Evolutionary conservation across 2,329 filamentous ascomycete genomes (phyloP), one percentile per base, ranked within the genome.

Genomic region (Colletotrichum simmondsii): DNA sequence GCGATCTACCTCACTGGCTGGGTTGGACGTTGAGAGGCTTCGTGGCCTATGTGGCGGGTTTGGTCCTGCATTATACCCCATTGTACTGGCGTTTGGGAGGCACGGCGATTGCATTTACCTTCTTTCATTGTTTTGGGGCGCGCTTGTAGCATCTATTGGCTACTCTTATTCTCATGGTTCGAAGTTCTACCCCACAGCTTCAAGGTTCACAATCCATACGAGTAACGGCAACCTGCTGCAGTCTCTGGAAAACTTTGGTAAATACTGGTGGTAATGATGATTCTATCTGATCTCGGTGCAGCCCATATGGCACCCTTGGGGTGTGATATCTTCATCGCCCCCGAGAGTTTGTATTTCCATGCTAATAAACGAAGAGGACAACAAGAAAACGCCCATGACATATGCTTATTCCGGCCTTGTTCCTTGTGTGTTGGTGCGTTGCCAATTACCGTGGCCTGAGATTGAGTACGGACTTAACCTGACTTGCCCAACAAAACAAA

Each of bases 321-420:
- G 66, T 28, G 53, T 52, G 54, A 60, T 35, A 59, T 24, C 30
- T 32, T 59, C 57, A 53, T 35, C 46, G 46, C 56, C 66, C 71
- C 60, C 22, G 32, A 35, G 61, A 56, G 49, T 19, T 28, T 57
- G 49, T 19, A 42, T 57, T 65, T 61, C 60, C 66, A 65, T 65
- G 66, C 66, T 65, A 37, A 65, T 22, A 65, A 56, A 49, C 8
- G 19, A 46, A n/a, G 19, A 49, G 37, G 7, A 49, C 19, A 49
- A n/a, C 42, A n/a, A 49, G 16, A 49, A 68, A 73, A 73, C 71
- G 71, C 71, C 70, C 35, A 37, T 65, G 49, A 73, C 61, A 49
- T 73, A 73, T 73, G 71, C 71, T 65, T 65, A 61, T 65, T 65
- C 66, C 66, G 56, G 66, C 67, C 66, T 65, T 65, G 65, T 53